Conservation (phyloP, 768 basidiomycete species). For the Nidularia pulvinata region DNA sequence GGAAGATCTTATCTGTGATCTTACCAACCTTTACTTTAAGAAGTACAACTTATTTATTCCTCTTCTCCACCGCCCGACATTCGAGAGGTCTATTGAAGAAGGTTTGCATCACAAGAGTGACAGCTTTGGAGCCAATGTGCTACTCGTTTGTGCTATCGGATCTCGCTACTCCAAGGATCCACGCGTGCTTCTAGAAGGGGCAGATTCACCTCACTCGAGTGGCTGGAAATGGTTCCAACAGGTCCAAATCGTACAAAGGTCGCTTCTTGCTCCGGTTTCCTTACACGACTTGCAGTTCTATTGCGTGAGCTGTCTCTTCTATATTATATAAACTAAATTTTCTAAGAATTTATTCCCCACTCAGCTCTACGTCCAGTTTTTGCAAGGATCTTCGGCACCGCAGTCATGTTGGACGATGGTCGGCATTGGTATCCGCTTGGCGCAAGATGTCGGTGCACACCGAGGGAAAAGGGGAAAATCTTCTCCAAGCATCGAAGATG, state of each 20-base stretch:
- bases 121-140: slow-evolving; percentile 56
- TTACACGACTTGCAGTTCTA: slow-evolving; percentile 79
- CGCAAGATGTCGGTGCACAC: slow-evolving; percentile 82
- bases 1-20: slow-evolving; percentile 40
- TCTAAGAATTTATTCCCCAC: not conserved
- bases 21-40: slow-evolving; percentile 69
- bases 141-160: slow-evolving; percentile 74
- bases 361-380: slow-evolving; percentile 53
- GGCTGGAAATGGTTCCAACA: slow-evolving; percentile 75
- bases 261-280: slow-evolving; percentile 61
- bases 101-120: slow-evolving; percentile 49
- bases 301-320: slow-evolving; percentile 31
- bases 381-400: slow-evolving; percentile 58
- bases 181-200: slow-evolving; percentile 43
- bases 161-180: slow-evolving; percentile 59
- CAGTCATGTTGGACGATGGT: slow-evolving; percentile 70
- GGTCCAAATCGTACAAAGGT: slow-evolving; percentile 62
- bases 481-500: slow-evolving; percentile 53
- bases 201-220: slow-evolving; percentile 37
- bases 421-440: slow-evolving; percentile 71
- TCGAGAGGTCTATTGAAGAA: slow-evolving; percentile 48
- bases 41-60: slow-evolving; percentile 56
- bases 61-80: slow-evolving; percentile 72
- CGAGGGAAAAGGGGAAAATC: slow-evolving; percentile 29
- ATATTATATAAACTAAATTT: not conserved